Conservation (phyloP, 2,329 filamentous ascomycete species). For the Dactylellina parvicollis region DNA sequence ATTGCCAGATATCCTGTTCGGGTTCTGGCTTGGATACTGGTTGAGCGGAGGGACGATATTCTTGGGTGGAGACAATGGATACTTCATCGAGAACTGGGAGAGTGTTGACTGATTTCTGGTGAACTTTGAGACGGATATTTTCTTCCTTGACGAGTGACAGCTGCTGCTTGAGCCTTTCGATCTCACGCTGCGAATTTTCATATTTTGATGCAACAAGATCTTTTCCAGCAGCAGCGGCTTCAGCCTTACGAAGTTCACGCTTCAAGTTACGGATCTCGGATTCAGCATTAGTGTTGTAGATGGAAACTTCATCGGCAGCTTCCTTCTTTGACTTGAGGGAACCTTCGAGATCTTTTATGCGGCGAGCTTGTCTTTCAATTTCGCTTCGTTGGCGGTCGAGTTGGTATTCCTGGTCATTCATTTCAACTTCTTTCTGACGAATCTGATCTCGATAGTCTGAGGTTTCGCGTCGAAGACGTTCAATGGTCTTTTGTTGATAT, state of each 20-base stretch:
- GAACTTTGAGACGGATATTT: constrained; percentile 38
- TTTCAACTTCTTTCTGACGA: constrained; percentile 50
- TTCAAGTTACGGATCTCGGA: constrained; percentile 43
- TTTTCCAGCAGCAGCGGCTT: constrained; percentile 45
- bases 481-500: constrained; percentile 51
- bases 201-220: constrained; percentile 28
- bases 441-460: constrained; percentile 44
- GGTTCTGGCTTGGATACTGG: background rate
- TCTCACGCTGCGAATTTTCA: constrained; percentile 40
- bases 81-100: constrained; percentile 26
- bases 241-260: constrained; percentile 49
- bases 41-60: constrained; percentile 4
- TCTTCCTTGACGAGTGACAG: constrained; percentile 47
- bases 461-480: constrained; percentile 48
- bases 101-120: constrained; percentile 18
- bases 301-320: constrained; percentile 26
- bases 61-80: background rate
- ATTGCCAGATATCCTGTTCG: constrained; percentile 37
- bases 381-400: constrained; percentile 48
- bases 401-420: constrained; percentile 49
- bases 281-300: constrained; percentile 30
- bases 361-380: constrained; percentile 45
- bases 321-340: constrained; percentile 40
- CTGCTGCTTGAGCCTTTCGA: constrained; percentile 45
- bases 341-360: constrained; percentile 49